Evolutionary conservation across 2,329 filamentous ascomycete species (phyloP), one percentile per base, ranked within the genome.

Genomic region (Neofusicoccum sp.): DNA sequence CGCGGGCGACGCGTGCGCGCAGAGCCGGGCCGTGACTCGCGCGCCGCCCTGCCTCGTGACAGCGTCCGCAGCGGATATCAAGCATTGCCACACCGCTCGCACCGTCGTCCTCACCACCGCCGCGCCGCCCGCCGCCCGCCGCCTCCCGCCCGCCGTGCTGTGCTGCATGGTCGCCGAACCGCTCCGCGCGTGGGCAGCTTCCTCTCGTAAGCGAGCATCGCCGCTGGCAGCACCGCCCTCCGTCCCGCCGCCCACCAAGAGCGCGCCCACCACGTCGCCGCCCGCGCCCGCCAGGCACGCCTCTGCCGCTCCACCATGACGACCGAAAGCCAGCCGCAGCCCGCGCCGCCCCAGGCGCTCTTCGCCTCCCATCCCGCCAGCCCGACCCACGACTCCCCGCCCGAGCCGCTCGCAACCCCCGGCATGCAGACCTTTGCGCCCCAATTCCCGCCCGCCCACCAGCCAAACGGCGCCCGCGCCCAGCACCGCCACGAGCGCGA

Each of bases 401-500:
- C 62, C 28, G 45, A 48, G 48, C 47, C 59, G 48, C 59, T 62
- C 47, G 39, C 49, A 31, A 49, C 41, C 45, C 47, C 59, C 36
- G 44, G 41, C 47, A 48, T 48, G 44, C 39, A 43, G n/a, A 37
- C 52, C 52, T 59, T 60, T 29, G 44, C 56, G 33, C 65, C 68
- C 41, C 69, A 66, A 54, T 63, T 65, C 61, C 70, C 70, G 36
- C 68, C 64, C 11, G 36, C 62, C 58, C 62, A 47, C 34, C 45
- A 22, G 22, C 41, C 60, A 49, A 64, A 66, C 60, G 44, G 56
- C 62, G 36, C 62, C 43, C 59, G 69, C 34, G 65, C 71, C 56
- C 56, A 67, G 47, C 72, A 71, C 61, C 69, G 71, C 37, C 64
- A 71, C 49, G 74, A 72, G 45, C 65, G 67, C 67, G 71, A 76